Conservation (phyloP, 306 rosid genomes). For the Malus sylvestris region DNA sequence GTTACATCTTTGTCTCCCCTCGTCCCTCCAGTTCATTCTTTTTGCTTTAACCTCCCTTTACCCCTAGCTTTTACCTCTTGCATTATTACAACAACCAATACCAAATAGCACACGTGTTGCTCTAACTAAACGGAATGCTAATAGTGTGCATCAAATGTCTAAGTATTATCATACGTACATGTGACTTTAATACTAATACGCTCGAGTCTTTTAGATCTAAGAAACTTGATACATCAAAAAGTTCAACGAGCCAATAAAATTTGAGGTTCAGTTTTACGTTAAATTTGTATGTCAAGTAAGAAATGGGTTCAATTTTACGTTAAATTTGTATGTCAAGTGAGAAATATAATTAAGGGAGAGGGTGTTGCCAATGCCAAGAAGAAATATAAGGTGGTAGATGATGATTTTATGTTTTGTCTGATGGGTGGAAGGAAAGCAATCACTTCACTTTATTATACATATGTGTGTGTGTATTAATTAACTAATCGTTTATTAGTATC, state of each 20-base stretch:
- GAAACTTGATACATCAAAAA: not conserved
- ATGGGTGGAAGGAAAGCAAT: conserved; percentile 1
- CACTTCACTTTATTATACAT: not conserved
- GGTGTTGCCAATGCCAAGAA: not conserved
- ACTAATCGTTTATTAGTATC: not conserved
- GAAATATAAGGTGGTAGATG: not conserved
- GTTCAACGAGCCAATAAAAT: not conserved
- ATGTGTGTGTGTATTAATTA: not conserved
- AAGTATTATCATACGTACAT: not conserved
- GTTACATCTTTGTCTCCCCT: conserved; percentile 2
- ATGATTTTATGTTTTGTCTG: not conserved
- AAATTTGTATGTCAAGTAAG: not conserved
- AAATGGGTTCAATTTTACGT: not conserved
- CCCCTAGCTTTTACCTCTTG: not conserved
- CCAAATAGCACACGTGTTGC: not conserved
- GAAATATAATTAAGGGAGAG: not conserved
- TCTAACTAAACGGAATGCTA: no score
- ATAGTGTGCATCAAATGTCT: not conserved
- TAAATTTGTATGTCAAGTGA: not conserved
- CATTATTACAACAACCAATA: not conserved
- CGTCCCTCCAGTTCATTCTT: not conserved
- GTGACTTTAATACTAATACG: not conserved
- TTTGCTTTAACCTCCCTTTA: not conserved
- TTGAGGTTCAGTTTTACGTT: not conserved
- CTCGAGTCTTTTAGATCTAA: not conserved